Conservation (phyloP, 2,329 filamentous ascomycete species). For the Penicillium fuscoglaucum region DNA sequence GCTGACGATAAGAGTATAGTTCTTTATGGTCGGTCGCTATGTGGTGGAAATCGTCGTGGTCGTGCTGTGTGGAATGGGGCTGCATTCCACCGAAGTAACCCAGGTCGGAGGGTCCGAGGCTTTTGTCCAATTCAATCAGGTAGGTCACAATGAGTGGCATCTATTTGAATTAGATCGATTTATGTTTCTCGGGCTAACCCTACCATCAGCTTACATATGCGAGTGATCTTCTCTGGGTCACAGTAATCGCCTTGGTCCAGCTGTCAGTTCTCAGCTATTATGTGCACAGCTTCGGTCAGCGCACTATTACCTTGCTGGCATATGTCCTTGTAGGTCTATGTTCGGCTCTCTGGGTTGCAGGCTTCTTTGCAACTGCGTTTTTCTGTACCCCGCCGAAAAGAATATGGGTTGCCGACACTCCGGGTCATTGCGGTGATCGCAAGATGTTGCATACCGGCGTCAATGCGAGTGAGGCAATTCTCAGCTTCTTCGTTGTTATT, state of each 20-base stretch:
- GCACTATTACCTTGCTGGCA: slow-evolving; percentile 8
- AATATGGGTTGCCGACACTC: slow-evolving; percentile 13
- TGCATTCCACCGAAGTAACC: slow-evolving; percentile 17
- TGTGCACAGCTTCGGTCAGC: slow-evolving; percentile 15
- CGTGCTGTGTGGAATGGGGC: slow-evolving; percentile 22
- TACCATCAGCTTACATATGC: slow-evolving; percentile 18
- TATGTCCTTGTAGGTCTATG: slow-evolving; percentile 15
- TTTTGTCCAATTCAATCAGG: slow-evolving; percentile 18
- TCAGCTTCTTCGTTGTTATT: slow-evolving; percentile 17
- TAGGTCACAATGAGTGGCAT: not conserved
- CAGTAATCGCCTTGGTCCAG: slow-evolving; percentile 14
- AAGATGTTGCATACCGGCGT: slow-evolving; percentile 15
- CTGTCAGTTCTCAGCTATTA: slow-evolving; percentile 21
- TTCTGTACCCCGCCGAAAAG: slow-evolving; percentile 18
- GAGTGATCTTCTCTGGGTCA: slow-evolving; percentile 23
- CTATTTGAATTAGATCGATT: no score
- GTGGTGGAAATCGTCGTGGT: slow-evolving; percentile 20
- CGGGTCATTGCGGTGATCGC: slow-evolving; percentile 17
- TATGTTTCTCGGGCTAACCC: not conserved
- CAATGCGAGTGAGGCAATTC: slow-evolving; percentile 12
- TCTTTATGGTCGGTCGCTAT: slow-evolving; percentile 22
- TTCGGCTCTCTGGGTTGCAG: slow-evolving; percentile 15
- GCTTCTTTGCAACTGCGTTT: slow-evolving; percentile 21
- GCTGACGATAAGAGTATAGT: slow-evolving; percentile 7
- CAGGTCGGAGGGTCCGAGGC: slow-evolving; percentile 8